Evolutionary conservation across 2,329 filamentous ascomycete species (phyloP).

Genomic region (Arthrobotrys conoides): DNA sequence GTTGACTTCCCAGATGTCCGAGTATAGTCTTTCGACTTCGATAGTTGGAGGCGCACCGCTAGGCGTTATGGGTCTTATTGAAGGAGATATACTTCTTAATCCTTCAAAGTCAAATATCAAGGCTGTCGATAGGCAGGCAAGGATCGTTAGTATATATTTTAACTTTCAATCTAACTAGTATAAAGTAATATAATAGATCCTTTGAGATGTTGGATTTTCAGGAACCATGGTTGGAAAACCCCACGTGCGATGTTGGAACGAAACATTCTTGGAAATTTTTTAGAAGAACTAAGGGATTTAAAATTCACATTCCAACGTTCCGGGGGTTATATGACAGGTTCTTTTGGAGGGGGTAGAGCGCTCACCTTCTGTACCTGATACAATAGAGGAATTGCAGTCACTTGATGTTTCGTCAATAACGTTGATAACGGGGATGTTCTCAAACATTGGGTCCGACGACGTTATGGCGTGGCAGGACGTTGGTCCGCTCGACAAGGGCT

Average conservation of each 20-base stretch:
- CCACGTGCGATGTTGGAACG: conserved; percentile 34
- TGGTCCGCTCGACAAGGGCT: conserved; percentile 26
- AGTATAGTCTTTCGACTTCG: conserved; percentile 52
- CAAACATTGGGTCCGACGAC: conserved; percentile 9
- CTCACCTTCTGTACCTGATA: conserved; percentile 42
- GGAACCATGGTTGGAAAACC: conserved; percentile 15
- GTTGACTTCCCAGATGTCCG: conserved; percentile 54
- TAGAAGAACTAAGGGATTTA: conserved; percentile 9
- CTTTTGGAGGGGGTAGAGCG: neutral
- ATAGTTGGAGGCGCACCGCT: conserved; percentile 35
- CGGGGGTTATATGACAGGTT: neutral
- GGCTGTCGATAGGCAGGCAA: conserved; percentile 11
- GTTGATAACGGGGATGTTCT: conserved; percentile 47
- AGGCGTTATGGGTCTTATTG: conserved; percentile 15
- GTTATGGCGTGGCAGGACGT: conserved; percentile 18
- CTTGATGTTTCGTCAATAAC: conserved; percentile 49
- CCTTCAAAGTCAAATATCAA: conserved; percentile 13
- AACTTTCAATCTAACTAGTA: neutral
- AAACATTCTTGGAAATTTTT: conserved; percentile 6
- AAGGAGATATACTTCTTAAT: conserved; percentile 10
- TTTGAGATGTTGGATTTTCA: conserved; percentile 7
- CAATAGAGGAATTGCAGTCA: neutral
- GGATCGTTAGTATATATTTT: conserved; percentile 29
- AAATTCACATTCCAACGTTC: conserved; percentile 28
- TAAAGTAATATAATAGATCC: conserved; percentile 9